A percentile compares a stretch with the other conserved stretches of the same genome.
These are phyloP conservation scores for Leccinum pallidistipes DNA, from an alignment of 1,284 basidiomycete species.

Conservation along the genomic window DNA sequence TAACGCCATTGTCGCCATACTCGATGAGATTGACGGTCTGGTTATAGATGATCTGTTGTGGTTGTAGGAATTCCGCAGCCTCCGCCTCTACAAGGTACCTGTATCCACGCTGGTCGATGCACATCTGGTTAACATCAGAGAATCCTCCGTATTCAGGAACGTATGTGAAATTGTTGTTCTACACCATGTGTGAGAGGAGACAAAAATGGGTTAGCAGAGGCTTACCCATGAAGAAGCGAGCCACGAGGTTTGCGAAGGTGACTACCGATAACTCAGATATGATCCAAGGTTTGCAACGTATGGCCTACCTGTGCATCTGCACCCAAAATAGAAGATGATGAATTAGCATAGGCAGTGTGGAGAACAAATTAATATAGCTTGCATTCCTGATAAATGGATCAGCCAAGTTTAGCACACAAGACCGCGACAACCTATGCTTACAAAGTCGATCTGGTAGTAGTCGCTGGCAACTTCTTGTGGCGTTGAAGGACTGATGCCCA, in stretches of 20 bases:
- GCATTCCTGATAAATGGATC: conserved; percentile 22
- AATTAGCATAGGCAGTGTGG: conserved; percentile 10
- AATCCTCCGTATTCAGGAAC: conserved; percentile 55
- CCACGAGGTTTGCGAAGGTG: conserved; percentile 61
- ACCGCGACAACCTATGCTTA: not conserved
- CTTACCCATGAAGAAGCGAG: conserved; percentile 61
- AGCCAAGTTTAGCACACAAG: not conserved
- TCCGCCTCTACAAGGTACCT: conserved; percentile 55
- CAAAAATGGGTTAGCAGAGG: not conserved
- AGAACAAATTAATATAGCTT: conserved; percentile 7
- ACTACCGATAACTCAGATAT: conserved; percentile 35
- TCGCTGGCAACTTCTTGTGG: conserved; percentile 50
- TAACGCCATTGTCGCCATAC: conserved; percentile 46
- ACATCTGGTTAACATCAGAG: conserved; percentile 54
- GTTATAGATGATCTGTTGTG: conserved; percentile 49
- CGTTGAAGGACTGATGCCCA: conserved; percentile 43
- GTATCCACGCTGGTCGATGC: conserved; percentile 64
- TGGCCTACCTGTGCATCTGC: conserved; percentile 31
- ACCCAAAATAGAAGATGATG: not conserved
- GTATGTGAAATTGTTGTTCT: conserved; percentile 71
- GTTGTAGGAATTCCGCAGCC: conserved; percentile 50
- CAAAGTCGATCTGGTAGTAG: conserved; percentile 52
- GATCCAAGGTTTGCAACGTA: not conserved
- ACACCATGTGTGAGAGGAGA: conserved; percentile 12
- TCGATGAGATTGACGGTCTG: conserved; percentile 52